Percentiles rank a stretch among this genome's conserved stretches.
Evolutionary conservation across 352 stramenopile species (phyloP).

Genomic region (Pythium rishiriense): DNA sequence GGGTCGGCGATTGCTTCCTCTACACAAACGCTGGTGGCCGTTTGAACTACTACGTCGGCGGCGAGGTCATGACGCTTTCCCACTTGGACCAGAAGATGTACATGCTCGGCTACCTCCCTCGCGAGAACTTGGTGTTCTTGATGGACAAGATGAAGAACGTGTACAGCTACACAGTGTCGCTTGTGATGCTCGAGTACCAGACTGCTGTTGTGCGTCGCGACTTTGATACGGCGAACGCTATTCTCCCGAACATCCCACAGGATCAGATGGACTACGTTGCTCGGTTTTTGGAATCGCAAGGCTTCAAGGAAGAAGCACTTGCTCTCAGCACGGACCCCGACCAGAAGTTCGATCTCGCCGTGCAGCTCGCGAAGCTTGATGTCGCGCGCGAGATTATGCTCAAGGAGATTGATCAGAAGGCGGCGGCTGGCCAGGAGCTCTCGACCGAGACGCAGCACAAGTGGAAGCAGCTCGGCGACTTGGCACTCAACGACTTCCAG

Average conservation of each 20-base stretch:
- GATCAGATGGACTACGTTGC: constrained; percentile 84
- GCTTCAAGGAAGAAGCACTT: constrained; percentile 98
- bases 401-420: constrained; percentile 75
- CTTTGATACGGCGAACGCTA: constrained; percentile 97
- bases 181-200: constrained; percentile 98
- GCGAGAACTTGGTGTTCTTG: constrained; percentile 98
- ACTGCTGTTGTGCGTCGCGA: constrained; percentile 97
- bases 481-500: constrained; percentile 92
- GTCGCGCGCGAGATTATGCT: constrained; percentile 94
- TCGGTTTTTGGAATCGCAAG: constrained; percentile 98
- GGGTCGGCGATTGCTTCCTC: constrained; percentile 99
- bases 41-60: constrained; percentile 99
- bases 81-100: constrained; percentile 97
- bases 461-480: constrained; percentile 97
- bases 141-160: constrained; percentile 98
- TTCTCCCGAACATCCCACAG: constrained; percentile 94
- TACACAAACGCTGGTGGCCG: constrained; percentile 95
- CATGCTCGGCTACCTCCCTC: constrained; percentile 97
- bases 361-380: constrained; percentile 97
- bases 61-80: constrained; percentile 98
- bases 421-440: constrained; percentile 69
- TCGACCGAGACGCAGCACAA: constrained; percentile 96
- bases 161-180: constrained; percentile 89
- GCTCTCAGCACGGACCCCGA: constrained; percentile 94
- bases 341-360: constrained; percentile 98